These are phyloP conservation scores for Setomelanomma holmii DNA, from an alignment of 2,329 filamentous ascomycete species.

Conservation along the genomic window DNA sequence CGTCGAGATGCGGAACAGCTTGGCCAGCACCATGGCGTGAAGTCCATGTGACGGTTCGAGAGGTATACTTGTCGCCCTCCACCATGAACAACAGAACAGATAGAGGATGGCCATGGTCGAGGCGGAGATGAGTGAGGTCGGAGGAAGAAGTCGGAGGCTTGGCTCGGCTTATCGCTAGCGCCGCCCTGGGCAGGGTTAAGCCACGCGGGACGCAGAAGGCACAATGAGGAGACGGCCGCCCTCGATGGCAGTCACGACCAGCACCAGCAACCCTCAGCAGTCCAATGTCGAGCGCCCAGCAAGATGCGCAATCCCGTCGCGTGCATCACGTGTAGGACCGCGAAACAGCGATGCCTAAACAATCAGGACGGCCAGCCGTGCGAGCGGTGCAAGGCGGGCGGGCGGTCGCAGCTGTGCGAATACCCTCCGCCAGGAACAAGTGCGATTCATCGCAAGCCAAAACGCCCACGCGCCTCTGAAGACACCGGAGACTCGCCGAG, in stretches of 20 bases:
- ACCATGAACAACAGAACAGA: not conserved
- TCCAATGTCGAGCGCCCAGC: not conserved
- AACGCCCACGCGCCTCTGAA: conserved; percentile 42
- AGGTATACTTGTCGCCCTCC: not conserved
- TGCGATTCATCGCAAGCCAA: conserved; percentile 46
- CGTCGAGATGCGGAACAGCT: no score
- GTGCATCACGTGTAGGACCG: conserved; percentile 47
- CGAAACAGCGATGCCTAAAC: conserved; percentile 51
- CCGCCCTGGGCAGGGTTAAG: not conserved
- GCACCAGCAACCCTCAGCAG: not conserved
- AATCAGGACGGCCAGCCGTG: conserved; percentile 47
- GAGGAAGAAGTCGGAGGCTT: not conserved
- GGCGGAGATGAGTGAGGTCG: not conserved
- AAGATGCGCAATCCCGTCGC: conserved; percentile 50
- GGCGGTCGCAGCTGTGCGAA: conserved; percentile 41
- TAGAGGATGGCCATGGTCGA: not conserved
- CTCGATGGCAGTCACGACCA: not conserved
- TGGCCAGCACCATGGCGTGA: no score
- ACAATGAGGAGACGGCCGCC: not conserved
- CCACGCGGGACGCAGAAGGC: not conserved
- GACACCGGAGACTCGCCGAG: conserved; percentile 29
- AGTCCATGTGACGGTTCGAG: no score
- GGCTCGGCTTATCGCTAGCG: not conserved
- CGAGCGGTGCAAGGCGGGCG: conserved; percentile 46
- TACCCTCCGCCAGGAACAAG: conserved; percentile 49